Percentiles rank a stretch among this genome's conserved stretches.
These are phyloP conservation scores for Endothia cerciana DNA, from an alignment of 2,329 filamentous ascomycete species.

Conservation along the genomic window DNA sequence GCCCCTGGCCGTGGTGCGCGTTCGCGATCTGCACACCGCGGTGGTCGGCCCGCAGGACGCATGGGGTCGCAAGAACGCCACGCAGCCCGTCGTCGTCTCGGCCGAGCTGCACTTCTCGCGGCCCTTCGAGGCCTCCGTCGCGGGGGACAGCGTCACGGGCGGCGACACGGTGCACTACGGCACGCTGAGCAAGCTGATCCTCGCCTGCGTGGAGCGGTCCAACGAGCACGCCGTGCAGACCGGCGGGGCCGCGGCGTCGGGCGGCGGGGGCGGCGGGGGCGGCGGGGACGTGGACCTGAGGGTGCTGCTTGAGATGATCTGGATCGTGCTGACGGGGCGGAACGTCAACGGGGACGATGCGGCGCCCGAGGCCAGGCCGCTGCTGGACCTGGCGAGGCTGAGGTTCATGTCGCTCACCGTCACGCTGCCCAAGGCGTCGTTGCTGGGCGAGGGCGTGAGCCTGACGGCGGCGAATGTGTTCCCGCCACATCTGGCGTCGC, in stretches of 20 bases:
- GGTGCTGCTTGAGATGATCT: conserved; percentile 44
- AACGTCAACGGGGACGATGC: conserved; percentile 38
- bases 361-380: conserved; percentile 37
- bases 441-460: conserved; percentile 65
- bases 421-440: conserved; percentile 68
- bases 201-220: conserved; percentile 45
- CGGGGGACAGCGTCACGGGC: conserved; percentile 60
- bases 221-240: conserved; percentile 29
- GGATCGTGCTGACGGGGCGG: conserved; percentile 43
- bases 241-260: conserved; percentile 36
- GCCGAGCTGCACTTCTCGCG: conserved; percentile 59
- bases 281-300: conserved; percentile 30
- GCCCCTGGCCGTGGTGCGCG: conserved; percentile 57
- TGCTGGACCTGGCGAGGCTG: conserved; percentile 44
- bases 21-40: conserved; percentile 64
- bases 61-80: conserved; percentile 63
- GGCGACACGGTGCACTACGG: conserved; percentile 79
- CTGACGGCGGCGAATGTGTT: conserved; percentile 52
- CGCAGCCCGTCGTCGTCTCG: conserved; percentile 66
- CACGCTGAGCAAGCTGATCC: conserved; percentile 67
- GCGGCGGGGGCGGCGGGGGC: conserved; percentile 28
- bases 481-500: conserved; percentile 30
- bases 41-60: conserved; percentile 65
- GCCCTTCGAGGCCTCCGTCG: conserved; percentile 61
- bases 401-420: conserved; percentile 57